Conservation (phyloP, 352 stramenopile genomes). For the Globisporangium megalacanthum region DNA sequence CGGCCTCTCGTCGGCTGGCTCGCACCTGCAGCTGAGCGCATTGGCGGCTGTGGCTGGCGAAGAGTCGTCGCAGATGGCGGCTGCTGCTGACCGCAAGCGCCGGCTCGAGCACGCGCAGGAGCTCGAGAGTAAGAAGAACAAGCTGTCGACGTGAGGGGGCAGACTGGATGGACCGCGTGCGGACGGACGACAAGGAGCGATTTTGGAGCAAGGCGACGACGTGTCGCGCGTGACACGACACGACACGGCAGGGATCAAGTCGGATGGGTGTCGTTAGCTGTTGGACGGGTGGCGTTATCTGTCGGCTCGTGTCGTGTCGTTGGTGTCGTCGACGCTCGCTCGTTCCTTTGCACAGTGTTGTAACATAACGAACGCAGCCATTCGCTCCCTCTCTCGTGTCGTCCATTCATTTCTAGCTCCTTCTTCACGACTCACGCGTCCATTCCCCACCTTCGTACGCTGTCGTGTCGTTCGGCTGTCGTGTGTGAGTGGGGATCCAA, state of each 20-base stretch:
- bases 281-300: background rate
- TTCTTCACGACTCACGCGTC: background rate
- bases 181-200: background rate
- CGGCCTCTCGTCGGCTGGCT: constrained; percentile 40
- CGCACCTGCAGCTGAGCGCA: constrained; percentile 59
- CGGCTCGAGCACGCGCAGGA: constrained; percentile 29
- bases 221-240: too few relatives aligned
- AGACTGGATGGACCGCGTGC: constrained; percentile 2
- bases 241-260: too few relatives aligned
- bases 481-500: background rate
- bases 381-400: background rate
- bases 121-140: constrained; percentile 50
- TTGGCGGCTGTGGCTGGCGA: constrained; percentile 59
- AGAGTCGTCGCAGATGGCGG: constrained; percentile 46
- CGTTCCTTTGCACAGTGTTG: background rate
- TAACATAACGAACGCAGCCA: constrained; percentile 8
- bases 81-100: constrained; percentile 50
- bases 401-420: background rate
- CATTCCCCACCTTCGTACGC: background rate
- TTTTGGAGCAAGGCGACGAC: constrained; percentile 1
- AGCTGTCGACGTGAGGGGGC: constrained; percentile 35
- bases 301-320: background rate
- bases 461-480: background rate
- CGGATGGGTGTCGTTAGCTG: background rate
- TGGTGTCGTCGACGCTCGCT: background rate